These are phyloP conservation scores for Elsinoe australis DNA, from an alignment of 2,329 filamentous ascomycete genomes.

Conservation along the genomic window DNA sequence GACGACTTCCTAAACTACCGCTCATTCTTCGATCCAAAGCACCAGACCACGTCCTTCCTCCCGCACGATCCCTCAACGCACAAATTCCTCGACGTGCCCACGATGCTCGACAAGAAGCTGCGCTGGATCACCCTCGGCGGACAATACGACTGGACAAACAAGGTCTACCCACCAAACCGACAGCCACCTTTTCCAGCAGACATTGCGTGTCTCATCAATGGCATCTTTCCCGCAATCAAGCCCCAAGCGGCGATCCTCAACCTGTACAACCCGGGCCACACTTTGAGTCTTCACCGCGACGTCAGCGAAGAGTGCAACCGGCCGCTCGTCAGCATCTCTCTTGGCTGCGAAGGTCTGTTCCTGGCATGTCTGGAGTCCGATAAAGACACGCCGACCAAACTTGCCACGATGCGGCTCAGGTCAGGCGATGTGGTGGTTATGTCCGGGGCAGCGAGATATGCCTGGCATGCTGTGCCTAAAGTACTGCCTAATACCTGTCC, in stretches of 20 bases:
- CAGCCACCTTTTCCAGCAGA: constrained; percentile 70
- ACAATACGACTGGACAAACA: constrained; percentile 92
- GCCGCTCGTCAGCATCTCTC: constrained; percentile 74
- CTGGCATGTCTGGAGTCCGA: constrained; percentile 62
- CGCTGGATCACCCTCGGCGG: constrained; percentile 93
- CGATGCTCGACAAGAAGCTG: constrained; percentile 69
- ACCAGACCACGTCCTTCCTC: constrained; percentile 33
- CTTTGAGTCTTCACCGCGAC: constrained; percentile 85
- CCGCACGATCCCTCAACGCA: constrained; percentile 69
- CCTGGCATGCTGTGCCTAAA: constrained; percentile 93
- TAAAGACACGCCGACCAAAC: constrained; percentile 30
- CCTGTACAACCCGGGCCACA: constrained; percentile 83
- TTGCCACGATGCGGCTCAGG: constrained; percentile 57
- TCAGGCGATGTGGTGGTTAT: constrained; percentile 91
- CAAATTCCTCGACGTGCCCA: constrained; percentile 60
- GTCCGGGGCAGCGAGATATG: constrained; percentile 71
- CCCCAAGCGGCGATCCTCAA: constrained; percentile 92
- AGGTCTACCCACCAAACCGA: constrained; percentile 62
- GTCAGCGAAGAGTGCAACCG: constrained; percentile 77
- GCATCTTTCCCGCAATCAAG: constrained; percentile 66
- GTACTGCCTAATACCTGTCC: constrained; percentile 76
- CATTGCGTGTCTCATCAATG: constrained; percentile 58
- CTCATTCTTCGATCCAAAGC: constrained; percentile 37
- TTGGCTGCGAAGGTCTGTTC: constrained; percentile 87
- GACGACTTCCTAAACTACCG: constrained; percentile 38